Percentiles rank a stretch among this genome's conserved stretches.
phyloP scores from a whole-genome alignment of 2,329 filamentous ascomycete genomes.

The Talaromyces marneffei region DNA sequence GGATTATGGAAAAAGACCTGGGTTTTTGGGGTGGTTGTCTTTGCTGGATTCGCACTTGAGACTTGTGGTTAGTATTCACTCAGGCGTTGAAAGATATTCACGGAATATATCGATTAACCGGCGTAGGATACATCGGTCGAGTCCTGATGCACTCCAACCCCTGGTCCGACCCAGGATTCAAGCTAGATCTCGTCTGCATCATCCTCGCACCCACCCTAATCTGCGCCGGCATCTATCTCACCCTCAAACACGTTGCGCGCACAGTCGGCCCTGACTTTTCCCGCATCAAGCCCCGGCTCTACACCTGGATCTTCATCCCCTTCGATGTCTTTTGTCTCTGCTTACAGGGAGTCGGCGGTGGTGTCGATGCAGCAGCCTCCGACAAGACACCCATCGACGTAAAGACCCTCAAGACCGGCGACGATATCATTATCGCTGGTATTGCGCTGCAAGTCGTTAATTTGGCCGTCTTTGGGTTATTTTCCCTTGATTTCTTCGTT shows the following conservation, averaged over 20 bases:
- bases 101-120: background rate
- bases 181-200: conserved; percentile 36
- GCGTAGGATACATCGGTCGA: conserved; percentile 43
- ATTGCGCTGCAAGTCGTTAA: conserved; percentile 36
- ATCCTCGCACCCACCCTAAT: conserved; percentile 43
- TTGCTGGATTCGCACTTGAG: conserved; percentile 42
- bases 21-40: conserved; percentile 45
- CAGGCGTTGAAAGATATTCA: background rate
- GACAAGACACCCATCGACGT: conserved; percentile 12
- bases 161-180: conserved; percentile 41
- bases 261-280: conserved; percentile 43
- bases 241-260: conserved; percentile 54
- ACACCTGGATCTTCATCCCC: conserved; percentile 50
- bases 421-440: conserved; percentile 38
- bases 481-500: conserved; percentile 22
- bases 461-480: conserved; percentile 25
- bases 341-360: conserved; percentile 48
- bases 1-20: conserved; percentile 46
- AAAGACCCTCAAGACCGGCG: conserved; percentile 12
- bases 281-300: conserved; percentile 39
- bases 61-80: conserved; percentile 28
- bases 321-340: conserved; percentile 49
- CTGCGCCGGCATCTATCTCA: conserved; percentile 60
- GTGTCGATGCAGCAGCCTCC: conserved; percentile 44
- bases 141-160: conserved; percentile 45